phyloP scores from a whole-genome alignment of 495 filamentous ascomycete genomes.

The Aspergillus funiculosus region DNA sequence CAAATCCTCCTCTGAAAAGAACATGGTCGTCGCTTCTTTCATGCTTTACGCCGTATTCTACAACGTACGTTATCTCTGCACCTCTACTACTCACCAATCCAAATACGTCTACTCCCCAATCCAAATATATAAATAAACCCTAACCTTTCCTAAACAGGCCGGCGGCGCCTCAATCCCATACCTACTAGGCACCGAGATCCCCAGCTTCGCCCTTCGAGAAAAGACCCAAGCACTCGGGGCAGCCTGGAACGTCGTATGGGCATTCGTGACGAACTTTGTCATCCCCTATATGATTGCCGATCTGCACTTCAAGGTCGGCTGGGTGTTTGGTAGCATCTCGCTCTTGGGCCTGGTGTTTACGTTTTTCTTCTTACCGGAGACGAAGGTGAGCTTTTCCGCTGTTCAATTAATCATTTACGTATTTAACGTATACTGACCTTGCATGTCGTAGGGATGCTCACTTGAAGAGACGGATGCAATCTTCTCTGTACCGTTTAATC shows the following conservation, averaged over 20 bases:
- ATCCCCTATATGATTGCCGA: background rate
- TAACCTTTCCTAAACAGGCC: background rate
- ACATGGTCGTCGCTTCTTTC: background rate
- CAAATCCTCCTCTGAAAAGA: background rate
- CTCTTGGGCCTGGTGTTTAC: background rate
- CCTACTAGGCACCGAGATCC: background rate
- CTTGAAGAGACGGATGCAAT: background rate
- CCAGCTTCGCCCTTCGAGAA: background rate
- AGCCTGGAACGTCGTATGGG: background rate
- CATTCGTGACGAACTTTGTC: background rate
- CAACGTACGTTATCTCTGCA: background rate
- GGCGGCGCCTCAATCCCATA: background rate
- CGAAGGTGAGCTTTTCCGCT: background rate
- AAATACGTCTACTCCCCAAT: background rate
- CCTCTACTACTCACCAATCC: background rate
- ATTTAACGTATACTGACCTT: background rate
- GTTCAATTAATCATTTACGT: background rate
- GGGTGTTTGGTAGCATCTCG: background rate
- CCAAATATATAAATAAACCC: background rate
- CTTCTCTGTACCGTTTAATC: background rate
- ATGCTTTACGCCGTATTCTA: background rate
- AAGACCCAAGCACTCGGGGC: background rate
- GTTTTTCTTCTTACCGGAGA: conserved; percentile 1
- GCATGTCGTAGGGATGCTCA: background rate
- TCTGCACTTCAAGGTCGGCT: background rate